phyloP scores from a whole-genome alignment of 1,284 basidiomycete species.

The Volvariella volvacea region DNA sequence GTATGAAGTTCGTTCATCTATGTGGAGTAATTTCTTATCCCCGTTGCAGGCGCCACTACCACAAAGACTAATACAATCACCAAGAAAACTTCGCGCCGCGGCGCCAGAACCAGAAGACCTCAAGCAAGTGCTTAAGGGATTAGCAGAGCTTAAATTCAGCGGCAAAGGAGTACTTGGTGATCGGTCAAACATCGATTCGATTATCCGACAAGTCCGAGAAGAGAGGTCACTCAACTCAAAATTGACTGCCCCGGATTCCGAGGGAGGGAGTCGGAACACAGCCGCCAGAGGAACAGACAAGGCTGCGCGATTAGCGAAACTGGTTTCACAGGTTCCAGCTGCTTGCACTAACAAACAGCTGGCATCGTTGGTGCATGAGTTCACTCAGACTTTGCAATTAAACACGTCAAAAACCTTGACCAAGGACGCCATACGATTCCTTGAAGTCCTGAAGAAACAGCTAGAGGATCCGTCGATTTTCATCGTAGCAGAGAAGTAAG shows the following conservation, averaged over 20 bases:
- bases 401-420: constrained; percentile 61
- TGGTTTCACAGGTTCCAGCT: constrained; percentile 35
- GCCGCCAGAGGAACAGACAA: constrained; percentile 27
- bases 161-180: constrained; percentile 24
- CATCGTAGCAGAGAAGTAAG: constrained; percentile 16
- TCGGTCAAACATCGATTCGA: constrained; percentile 36
- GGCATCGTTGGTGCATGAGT: constrained; percentile 47
- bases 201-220: constrained; percentile 32
- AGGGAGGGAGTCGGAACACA: no score
- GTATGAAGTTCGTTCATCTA: constrained; percentile 11
- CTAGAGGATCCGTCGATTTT: constrained; percentile 59
- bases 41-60: constrained; percentile 17
- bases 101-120: constrained; percentile 28
- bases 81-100: constrained; percentile 5
- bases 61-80: constrained; percentile 18
- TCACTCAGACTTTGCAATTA: constrained; percentile 49
- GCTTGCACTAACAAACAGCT: constrained; percentile 49
- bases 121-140: constrained; percentile 46
- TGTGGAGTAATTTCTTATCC: constrained; percentile 1
- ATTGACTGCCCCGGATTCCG: constrained; percentile 18
- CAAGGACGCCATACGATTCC: constrained; percentile 61
- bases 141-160: constrained; percentile 51
- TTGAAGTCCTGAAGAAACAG: constrained; percentile 63
- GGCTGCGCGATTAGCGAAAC: constrained; percentile 45
- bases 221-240: constrained; percentile 28